A percentile compares a stretch with the other conserved stretches of the same genome.
These are phyloP conservation scores for Psilocybe sp. DNA, from an alignment of 768 basidiomycete genomes.

Conservation along the genomic window DNA sequence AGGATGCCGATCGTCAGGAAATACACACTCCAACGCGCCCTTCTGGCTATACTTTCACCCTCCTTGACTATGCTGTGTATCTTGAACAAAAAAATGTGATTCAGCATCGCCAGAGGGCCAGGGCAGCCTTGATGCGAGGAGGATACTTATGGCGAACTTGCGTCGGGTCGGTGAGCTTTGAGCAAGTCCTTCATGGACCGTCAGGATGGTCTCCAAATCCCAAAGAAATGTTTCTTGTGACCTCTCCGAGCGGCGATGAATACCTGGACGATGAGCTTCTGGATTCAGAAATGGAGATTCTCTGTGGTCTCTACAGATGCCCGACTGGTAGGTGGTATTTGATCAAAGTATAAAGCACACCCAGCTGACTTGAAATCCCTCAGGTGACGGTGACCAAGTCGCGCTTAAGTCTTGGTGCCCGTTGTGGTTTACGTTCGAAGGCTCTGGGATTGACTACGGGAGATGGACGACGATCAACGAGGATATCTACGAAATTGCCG, in stretches of 20 bases:
- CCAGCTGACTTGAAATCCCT: too few relatives aligned
- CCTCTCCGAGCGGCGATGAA: neutral
- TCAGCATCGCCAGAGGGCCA: neutral
- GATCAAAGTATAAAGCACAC: neutral
- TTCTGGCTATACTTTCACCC: neutral
- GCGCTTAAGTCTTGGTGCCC: neutral
- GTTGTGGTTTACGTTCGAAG: neutral
- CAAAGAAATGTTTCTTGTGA: neutral
- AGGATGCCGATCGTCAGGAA: neutral
- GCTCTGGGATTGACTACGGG: conserved; percentile 2
- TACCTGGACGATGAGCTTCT: neutral
- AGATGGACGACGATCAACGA: neutral
- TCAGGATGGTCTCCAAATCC: neutral
- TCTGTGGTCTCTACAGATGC: neutral
- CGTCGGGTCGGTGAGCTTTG: neutral
- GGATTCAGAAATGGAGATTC: neutral
- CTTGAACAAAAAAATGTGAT: neutral
- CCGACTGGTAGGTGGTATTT: neutral
- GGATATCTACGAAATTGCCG: neutral
- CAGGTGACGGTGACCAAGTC: conserved; percentile 1
- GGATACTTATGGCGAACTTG: neutral
- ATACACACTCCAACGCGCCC: neutral
- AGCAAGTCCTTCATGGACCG: neutral
- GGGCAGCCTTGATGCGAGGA: neutral
- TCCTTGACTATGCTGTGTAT: neutral